Base-by-base conservation (phyloP, 2,329 filamentous ascomycete species). In the Ophiostoma australiae region DNA sequence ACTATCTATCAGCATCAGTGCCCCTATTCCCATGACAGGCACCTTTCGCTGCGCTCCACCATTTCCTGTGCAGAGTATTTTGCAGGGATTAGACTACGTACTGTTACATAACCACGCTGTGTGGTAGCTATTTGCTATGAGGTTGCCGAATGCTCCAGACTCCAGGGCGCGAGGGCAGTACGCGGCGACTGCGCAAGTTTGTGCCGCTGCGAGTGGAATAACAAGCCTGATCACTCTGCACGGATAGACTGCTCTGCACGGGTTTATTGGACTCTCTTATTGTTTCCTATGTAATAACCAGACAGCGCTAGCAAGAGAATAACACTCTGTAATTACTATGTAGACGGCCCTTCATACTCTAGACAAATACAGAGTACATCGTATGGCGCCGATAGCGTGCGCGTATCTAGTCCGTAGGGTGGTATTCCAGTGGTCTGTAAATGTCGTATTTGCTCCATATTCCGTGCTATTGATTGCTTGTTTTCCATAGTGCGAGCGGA, bases 381-480 rank as follows among this genome's bases (percentile, higher is more conserved):
- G 27, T 31, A 31, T 31, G 27, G 27, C 15, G 5, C 7, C 13
- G 27, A 63, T 63, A 63, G 58, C 58, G 55, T 15, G 55, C 15
- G 35, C 35, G 37, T 41, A 13, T 41, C 5, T 33, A 63, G 27
- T 63, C n/a, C 10, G 8, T 27, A 58, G n/a, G 52, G 52, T 58
- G 52, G 52, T 58, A 58, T 27, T 27, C 4, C 41, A 23, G 58
- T 63, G 27, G 58, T 63, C 58, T 63, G 58, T 33, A 63, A 35
- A 8, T 33, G 33, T 63, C 58, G 58, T 63, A 63, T 31, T 27
- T 63, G 58, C 58, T 63, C 27, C 58, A 27, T 63, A 63, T 33
- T 63, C 58, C 58, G 58, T 63, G 27, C 58, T 63, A 63, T 33
- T 33, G 15, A 63, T 33, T 63, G 58, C 58, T 63, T 63, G 58